Evolutionary conservation across 2,329 filamentous ascomycete species (phyloP).

Genomic region (Fusarium succisae): DNA sequence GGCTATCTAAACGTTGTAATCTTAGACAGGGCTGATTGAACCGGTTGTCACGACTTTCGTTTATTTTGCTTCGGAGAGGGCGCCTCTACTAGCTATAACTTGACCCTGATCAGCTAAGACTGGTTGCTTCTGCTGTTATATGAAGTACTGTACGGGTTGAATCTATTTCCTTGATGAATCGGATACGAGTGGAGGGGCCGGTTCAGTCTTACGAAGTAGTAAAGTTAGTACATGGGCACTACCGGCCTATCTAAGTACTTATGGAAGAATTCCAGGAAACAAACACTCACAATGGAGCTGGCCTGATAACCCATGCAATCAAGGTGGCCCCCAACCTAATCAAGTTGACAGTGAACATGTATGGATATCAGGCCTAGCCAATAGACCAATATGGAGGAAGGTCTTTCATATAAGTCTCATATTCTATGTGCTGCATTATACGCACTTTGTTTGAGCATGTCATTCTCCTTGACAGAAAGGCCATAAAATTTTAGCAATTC

Average conservation of each 20-base stretch:
- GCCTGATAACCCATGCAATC: neutral
- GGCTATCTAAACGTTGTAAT: neutral
- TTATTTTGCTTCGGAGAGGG: neutral
- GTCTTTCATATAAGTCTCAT: conserved; percentile 5
- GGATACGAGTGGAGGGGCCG: neutral
- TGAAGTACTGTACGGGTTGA: conserved; percentile 1
- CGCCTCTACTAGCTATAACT: neutral
- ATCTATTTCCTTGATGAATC: conserved; percentile 4
- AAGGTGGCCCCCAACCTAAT: neutral
- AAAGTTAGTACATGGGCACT: neutral
- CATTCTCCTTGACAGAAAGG: neutral
- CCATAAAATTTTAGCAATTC: neutral
- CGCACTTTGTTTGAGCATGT: neutral
- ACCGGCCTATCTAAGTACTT: neutral
- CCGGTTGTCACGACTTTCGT: neutral
- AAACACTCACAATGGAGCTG: neutral
- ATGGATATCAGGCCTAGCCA: neutral
- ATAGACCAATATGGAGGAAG: conserved; percentile 1
- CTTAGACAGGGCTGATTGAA: neutral
- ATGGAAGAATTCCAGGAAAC: neutral
- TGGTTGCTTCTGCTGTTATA: neutral
- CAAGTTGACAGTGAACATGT: neutral
- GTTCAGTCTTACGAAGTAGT: neutral
- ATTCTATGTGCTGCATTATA: conserved; percentile 18
- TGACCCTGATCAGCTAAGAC: conserved; percentile 3